Evolutionary conservation across 139 green algal species (phyloP).

Genomic region (Pleodorina starrii): DNA sequence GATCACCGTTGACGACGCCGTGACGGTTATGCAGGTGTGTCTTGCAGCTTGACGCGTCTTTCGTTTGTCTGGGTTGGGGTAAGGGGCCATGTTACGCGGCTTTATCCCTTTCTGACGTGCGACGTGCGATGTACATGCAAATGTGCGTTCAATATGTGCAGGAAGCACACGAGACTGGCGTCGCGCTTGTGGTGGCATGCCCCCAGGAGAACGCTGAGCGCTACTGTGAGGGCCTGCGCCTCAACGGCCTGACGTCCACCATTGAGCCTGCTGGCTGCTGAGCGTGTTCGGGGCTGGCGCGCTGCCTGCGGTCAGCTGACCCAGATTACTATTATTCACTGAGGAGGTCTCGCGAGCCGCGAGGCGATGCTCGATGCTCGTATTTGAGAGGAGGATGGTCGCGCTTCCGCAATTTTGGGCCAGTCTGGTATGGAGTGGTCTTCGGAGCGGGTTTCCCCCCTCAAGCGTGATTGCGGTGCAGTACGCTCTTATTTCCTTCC

Average conservation of each 20-base stretch:
- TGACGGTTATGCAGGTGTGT: constrained; percentile 89
- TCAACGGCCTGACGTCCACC: constrained; percentile 89
- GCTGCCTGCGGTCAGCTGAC: neutral
- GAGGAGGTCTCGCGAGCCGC: too few species aligned
- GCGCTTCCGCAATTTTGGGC: neutral
- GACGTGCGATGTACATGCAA: too few species aligned
- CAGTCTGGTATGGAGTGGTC: neutral
- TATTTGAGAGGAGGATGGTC: neutral
- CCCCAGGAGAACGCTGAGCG: constrained; percentile 90
- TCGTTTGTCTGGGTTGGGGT: too few species aligned
- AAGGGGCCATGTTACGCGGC: too few species aligned
- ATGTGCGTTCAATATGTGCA: too few species aligned
- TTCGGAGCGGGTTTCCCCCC: neutral
- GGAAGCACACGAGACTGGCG: constrained; percentile 90
- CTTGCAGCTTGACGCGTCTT: too few species aligned
- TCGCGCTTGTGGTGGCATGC: constrained; percentile 87
- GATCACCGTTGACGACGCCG: constrained; percentile 89
- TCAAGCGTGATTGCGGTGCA: neutral
- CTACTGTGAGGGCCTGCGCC: constrained; percentile 87
- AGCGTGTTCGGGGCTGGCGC: too few species aligned
- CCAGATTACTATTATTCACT: too few species aligned
- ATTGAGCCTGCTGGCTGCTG: constrained; percentile 80
- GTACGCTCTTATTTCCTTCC: neutral
- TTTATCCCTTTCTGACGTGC: too few species aligned
- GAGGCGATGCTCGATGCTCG: neutral